phyloP scores from a whole-genome alignment of 83 land plant genomes.

The Thuja plicata region DNA sequence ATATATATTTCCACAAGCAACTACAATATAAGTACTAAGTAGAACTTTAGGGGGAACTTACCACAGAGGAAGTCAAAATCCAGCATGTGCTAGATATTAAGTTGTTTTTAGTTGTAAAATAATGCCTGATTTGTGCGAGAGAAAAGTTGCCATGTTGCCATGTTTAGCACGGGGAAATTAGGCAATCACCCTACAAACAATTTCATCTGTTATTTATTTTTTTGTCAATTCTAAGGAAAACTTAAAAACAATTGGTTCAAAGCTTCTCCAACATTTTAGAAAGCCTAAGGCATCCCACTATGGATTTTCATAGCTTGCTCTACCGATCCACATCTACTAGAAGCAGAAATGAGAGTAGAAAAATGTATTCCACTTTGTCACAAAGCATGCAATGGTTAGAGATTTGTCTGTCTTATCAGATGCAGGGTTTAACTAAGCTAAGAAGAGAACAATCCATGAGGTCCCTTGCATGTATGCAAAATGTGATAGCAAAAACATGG shows the following conservation, averaged over 20 bases:
- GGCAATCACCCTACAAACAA: background rate
- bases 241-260: background rate
- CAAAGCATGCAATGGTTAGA: too few species aligned
- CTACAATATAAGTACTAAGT: background rate
- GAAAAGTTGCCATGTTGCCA: constrained; percentile 87
- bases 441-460: too few species aligned
- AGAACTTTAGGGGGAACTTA: constrained; percentile 16
- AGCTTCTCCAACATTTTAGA: background rate
- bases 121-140: constrained; percentile 81
- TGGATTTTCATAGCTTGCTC: too few species aligned
- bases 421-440: too few species aligned
- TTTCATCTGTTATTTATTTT: background rate
- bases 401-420: too few species aligned
- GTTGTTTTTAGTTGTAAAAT: constrained; percentile 93
- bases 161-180: constrained; percentile 16
- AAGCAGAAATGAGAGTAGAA: too few species aligned
- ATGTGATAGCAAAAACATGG: too few species aligned
- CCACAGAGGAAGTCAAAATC: constrained; percentile 94
- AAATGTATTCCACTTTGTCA: too few species aligned
- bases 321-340: too few species aligned
- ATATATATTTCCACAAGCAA: background rate
- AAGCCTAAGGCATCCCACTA: background rate
- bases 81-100: constrained; percentile 91
- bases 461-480: too few species aligned
- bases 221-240: background rate